phyloP scores from a whole-genome alignment of 2,329 filamentous ascomycete genomes.

The Colletotrichum sp. region DNA sequence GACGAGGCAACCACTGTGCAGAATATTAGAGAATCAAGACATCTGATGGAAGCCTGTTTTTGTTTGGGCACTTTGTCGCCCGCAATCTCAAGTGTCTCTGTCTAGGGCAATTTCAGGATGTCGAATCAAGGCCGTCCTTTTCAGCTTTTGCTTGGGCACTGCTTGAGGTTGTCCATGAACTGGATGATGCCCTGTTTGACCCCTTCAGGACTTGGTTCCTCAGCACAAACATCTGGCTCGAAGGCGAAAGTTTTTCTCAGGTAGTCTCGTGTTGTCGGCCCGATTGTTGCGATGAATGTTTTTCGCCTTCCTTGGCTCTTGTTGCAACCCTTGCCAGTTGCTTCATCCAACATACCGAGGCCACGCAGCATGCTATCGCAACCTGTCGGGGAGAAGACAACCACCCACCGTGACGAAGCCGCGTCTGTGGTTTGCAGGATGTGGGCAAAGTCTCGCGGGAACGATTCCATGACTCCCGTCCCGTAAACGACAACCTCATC shows the following conservation, averaged over 20 bases:
- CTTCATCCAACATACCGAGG: conserved; percentile 55
- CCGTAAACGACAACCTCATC: conserved; percentile 87
- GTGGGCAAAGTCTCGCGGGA: conserved; percentile 68
- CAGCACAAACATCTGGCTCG: conserved; percentile 80
- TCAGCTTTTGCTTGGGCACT: neutral
- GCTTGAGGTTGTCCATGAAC: conserved; percentile 35
- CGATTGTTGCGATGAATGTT: conserved; percentile 83
- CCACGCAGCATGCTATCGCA: conserved; percentile 64
- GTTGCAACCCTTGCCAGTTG: conserved; percentile 42
- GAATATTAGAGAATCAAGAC: neutral
- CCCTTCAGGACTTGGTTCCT: conserved; percentile 81
- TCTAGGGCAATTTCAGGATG: neutral
- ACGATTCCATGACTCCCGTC: conserved; percentile 81
- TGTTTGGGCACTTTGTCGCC: neutral
- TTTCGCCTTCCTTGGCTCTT: conserved; percentile 32
- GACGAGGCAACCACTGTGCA: neutral
- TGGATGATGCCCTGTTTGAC: conserved; percentile 69
- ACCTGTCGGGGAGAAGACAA: conserved; percentile 74
- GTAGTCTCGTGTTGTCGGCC: conserved; percentile 86
- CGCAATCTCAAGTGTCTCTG: neutral
- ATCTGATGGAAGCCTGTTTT: neutral
- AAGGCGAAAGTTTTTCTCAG: conserved; percentile 68
- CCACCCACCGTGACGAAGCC: conserved; percentile 66
- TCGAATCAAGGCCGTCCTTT: neutral
- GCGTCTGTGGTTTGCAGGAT: conserved; percentile 51